These are phyloP conservation scores for Pyrus bretschneideri DNA, from an alignment of 306 rosid species.

Conservation along the genomic window DNA sequence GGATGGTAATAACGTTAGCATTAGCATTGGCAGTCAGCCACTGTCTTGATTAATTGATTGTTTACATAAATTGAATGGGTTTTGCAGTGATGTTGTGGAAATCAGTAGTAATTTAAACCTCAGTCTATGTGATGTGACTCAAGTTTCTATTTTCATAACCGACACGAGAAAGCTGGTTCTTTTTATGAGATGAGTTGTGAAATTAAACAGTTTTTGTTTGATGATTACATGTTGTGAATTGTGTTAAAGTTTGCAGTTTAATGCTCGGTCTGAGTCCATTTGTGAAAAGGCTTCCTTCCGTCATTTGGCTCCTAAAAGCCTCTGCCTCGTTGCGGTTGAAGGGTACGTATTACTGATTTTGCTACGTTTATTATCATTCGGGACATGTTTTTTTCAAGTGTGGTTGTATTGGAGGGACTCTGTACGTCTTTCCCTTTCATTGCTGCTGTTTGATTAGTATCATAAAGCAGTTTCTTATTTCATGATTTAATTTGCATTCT, in stretches of 20 bases:
- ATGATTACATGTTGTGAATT: conserved; percentile 4
- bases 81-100: background rate
- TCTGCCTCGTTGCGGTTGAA: conserved; percentile 74
- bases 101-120: background rate
- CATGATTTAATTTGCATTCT: background rate
- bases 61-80: too few species aligned
- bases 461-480: background rate
- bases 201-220: background rate
- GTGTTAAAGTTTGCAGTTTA: conserved; percentile 46
- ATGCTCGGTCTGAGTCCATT: conserved; percentile 77
- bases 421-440: background rate
- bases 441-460: background rate
- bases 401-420: background rate
- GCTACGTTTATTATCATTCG: background rate
- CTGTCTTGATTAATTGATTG: background rate
- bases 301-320: conserved; percentile 62
- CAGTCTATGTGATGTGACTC: background rate
- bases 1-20: conserved; percentile 39
- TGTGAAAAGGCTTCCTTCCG: conserved; percentile 72
- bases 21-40: background rate
- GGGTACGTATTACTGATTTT: conserved; percentile 38
- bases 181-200: background rate
- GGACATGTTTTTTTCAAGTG: background rate
- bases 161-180: background rate
- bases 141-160: background rate